Evolutionary conservation across 208 protist genomes (phyloP).

Genomic region (Trypanosoma rangeli): DNA sequence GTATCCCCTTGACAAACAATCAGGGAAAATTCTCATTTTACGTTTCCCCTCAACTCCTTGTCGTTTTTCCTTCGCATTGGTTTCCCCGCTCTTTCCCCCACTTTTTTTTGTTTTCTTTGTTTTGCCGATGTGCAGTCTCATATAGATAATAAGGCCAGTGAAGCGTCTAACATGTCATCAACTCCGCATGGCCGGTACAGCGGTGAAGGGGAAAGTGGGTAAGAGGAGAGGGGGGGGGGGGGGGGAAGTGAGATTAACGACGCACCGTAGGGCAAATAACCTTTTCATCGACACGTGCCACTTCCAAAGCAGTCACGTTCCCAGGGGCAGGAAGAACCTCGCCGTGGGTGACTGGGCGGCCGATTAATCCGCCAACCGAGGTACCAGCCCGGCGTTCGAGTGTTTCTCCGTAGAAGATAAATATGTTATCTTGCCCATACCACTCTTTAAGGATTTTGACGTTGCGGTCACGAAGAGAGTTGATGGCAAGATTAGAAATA

Average conservation of each 20-base stretch:
- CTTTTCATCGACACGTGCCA: constrained; percentile 35
- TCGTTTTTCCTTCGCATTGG: neutral
- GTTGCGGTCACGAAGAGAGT: constrained; percentile 35
- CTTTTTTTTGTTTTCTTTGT: neutral
- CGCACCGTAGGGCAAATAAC: neutral
- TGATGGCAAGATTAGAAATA: constrained; percentile 56
- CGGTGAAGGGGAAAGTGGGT: too few species aligned
- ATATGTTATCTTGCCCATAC: constrained; percentile 66
- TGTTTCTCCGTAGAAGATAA: constrained; percentile 57
- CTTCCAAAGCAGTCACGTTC: constrained; percentile 41
- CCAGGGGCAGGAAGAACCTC: constrained; percentile 29
- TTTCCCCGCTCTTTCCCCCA: neutral
- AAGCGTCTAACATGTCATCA: too few species aligned
- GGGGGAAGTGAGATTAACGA: neutral
- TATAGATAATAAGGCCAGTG: too few species aligned
- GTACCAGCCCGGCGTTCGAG: constrained; percentile 58
- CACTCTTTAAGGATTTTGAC: constrained; percentile 35
- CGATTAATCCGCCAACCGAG: constrained; percentile 54
- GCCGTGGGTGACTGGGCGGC: constrained; percentile 50
- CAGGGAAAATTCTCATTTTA: neutral
- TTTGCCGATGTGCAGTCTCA: neutral
- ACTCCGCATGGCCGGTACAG: too few species aligned
- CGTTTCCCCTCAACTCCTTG: neutral
- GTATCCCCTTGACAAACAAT: too few species aligned
- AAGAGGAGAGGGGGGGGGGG: too few species aligned